Base-by-base conservation (phyloP, 1,284 basidiomycete species). In the Phellinidium pouzarii region DNA sequence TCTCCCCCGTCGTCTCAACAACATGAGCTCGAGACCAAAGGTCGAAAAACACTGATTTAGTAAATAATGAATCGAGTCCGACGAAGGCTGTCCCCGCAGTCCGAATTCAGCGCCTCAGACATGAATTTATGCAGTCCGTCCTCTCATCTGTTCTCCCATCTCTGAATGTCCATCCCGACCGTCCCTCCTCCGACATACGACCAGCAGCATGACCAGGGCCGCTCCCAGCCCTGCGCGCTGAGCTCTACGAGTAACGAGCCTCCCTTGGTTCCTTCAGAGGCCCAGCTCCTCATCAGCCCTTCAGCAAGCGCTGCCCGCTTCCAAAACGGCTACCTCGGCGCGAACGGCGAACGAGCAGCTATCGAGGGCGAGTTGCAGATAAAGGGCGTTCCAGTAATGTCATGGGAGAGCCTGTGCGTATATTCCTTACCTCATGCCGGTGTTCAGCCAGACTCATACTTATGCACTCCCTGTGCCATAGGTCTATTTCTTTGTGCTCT, bases 311-410 rank as follows among this genome's bases (percentile, higher is more conserved):
- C 84, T 50, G 42, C 54, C 20, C 79, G 80, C 63, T 91, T 91
- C 61, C 87, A 91, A 70, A 87, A 81, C 61, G 87, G 87, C 9
- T 89, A 77, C 64, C 71, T 90, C 7, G 87, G 87, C 54, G 85
- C 83, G 19, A 85, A 88, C 53, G 84, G 76, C 42, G 88, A 91
- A 66, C 76, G 73, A 48, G 85, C 88, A 20, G 82, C 87, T 12
- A 78, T 91, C 52, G 88, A 91, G 65, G 87, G 87, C 50, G 88
- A 91, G 65, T 70, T 91, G 29, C 87, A 88, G 63, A 73, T 91
- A 57, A 91, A 91, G 65, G 84, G 79, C 51, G 73, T 74, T 36
- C 73, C 75, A 45, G 67, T 72, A 37, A 71, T 70, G 56, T 68
- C 66, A 50, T 91, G 86, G 83, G 68, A 73, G 56, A 79, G 78